Evolutionary conservation across 805 yeast species (phyloP).

Genomic region (Myxozyma neglecta): DNA sequence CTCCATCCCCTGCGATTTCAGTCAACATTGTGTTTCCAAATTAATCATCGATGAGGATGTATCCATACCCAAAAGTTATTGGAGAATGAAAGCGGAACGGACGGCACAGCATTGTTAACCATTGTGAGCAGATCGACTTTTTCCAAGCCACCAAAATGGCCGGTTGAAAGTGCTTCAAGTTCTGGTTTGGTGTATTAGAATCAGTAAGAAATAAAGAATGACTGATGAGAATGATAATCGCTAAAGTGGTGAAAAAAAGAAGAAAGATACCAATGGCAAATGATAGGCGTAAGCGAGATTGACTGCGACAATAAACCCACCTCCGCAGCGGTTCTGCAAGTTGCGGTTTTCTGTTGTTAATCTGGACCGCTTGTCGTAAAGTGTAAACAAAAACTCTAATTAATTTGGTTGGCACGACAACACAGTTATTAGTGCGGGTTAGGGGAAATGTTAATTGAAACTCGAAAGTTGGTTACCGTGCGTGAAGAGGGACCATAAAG

Average conservation of each 20-base stretch:
- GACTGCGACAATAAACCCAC: background rate
- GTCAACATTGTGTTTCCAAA: background rate
- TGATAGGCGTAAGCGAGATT: too few relatives aligned
- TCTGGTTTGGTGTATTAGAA: background rate
- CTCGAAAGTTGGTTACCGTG: too few relatives aligned
- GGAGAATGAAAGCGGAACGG: conserved; percentile 32
- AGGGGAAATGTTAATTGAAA: background rate
- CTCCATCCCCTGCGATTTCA: conserved; percentile 48
- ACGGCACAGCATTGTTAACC: conserved; percentile 21
- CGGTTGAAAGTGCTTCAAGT: background rate
- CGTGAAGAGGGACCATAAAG: background rate
- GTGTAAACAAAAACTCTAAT: conserved; percentile 6
- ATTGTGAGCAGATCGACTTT: background rate
- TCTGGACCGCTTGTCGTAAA: background rate
- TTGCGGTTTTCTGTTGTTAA: conserved; percentile 2
- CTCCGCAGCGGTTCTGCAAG: background rate
- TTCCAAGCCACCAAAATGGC: background rate
- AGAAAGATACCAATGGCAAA: too few relatives aligned
- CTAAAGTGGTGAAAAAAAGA: too few relatives aligned
- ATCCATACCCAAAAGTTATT: conserved; percentile 34
- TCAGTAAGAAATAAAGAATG: too few relatives aligned
- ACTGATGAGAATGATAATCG: too few relatives aligned
- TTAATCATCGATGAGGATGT: background rate
- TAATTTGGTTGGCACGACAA: conserved; percentile 5
- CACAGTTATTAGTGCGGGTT: background rate